Evolutionary conservation across 2,329 filamentous ascomycete genomes (phyloP).

Genomic region (Sporothrix euskadiensis): DNA sequence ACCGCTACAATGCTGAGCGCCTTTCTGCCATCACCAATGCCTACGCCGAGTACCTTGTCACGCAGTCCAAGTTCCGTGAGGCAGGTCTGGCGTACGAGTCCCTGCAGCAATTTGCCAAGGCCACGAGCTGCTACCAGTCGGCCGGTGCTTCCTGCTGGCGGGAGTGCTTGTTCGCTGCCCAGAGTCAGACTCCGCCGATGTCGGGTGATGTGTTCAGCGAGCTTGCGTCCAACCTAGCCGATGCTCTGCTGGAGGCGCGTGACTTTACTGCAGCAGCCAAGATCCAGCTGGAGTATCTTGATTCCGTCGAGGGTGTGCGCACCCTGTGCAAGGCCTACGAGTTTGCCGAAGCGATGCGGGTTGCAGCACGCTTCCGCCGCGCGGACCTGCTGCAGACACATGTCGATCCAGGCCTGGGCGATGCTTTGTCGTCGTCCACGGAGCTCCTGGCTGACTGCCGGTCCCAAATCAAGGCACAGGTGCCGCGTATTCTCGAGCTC

Average conservation of each 20-base stretch:
- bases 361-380: conserved; percentile 63
- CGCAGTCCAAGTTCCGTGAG: conserved; percentile 75
- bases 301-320: conserved; percentile 70
- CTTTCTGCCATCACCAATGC: conserved; percentile 69
- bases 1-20: conserved; percentile 74
- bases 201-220: conserved; percentile 57
- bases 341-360: conserved; percentile 85
- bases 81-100: conserved; percentile 91
- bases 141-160: conserved; percentile 80
- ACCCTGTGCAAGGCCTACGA: conserved; percentile 83
- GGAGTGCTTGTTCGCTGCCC: conserved; percentile 80
- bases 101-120: conserved; percentile 69
- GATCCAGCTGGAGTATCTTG: conserved; percentile 79
- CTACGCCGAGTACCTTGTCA: conserved; percentile 77
- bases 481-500: conserved; percentile 81
- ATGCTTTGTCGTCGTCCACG: conserved; percentile 78
- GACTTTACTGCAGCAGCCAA: conserved; percentile 78
- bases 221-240: conserved; percentile 73
- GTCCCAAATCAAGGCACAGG: conserved; percentile 76
- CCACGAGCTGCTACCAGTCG: conserved; percentile 79
- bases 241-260: conserved; percentile 78
- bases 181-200: conserved; percentile 51
- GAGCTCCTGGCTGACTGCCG: conserved; percentile 95
- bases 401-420: conserved; percentile 76
- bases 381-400: conserved; percentile 64